phyloP scores from a whole-genome alignment of 768 basidiomycete species.

The Suillus lakei region DNA sequence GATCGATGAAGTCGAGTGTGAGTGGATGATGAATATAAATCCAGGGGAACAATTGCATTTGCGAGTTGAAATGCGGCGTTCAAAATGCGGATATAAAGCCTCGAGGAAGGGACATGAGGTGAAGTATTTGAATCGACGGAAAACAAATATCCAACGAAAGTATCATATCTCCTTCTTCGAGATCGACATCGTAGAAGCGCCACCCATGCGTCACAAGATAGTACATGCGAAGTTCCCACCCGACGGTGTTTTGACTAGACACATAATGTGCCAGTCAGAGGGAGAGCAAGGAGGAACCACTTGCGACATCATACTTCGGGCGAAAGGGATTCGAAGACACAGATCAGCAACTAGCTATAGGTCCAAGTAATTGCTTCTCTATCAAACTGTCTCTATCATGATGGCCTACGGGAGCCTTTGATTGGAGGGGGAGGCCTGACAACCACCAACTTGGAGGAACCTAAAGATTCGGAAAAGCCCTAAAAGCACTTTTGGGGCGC shows the following conservation, averaged over 20 bases:
- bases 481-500: background rate
- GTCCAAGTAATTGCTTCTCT: background rate
- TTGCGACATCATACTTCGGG: background rate
- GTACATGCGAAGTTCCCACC: constrained; percentile 5
- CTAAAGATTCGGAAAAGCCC: background rate
- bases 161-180: constrained; percentile 2
- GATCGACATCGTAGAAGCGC: background rate
- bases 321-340: background rate
- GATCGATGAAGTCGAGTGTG: background rate
- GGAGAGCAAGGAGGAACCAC: constrained; percentile 7
- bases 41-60: background rate
- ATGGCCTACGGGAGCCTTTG: background rate
- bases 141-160: constrained; percentile 5
- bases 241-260: background rate
- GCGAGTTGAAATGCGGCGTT: background rate
- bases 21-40: background rate
- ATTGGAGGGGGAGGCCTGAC: background rate
- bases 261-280: constrained; percentile 2
- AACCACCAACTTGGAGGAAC: background rate
- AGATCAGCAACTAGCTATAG: background rate
- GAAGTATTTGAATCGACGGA: background rate
- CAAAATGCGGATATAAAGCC: constrained; percentile 18
- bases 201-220: background rate
- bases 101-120: constrained; percentile 32
- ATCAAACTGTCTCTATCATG: background rate